Conservation (phyloP, 495 filamentous ascomycete species). For the Letharia lupina region DNA sequence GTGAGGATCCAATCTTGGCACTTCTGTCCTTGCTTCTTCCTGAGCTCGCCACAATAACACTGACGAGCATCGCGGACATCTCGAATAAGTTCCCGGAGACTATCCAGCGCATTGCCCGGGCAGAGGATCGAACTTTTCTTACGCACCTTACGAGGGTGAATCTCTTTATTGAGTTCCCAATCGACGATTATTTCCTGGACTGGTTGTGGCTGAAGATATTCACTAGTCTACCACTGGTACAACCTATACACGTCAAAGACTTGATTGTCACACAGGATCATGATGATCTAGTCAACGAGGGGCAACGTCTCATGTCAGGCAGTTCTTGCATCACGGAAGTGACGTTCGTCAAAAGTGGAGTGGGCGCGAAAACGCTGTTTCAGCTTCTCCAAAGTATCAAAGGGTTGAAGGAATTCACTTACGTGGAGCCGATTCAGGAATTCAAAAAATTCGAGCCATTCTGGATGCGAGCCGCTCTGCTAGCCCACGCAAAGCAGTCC, state of each 20-base stretch:
- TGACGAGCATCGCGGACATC: neutral
- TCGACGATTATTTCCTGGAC: neutral
- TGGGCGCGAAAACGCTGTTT: neutral
- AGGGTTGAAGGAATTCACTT: neutral
- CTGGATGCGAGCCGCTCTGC: neutral
- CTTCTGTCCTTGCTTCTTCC: neutral
- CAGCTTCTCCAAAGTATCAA: neutral
- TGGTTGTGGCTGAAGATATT: neutral
- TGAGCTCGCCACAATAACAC: neutral
- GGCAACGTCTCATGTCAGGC: neutral
- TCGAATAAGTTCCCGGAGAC: neutral
- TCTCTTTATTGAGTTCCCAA: neutral
- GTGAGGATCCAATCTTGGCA: neutral
- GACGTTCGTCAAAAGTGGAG: neutral
- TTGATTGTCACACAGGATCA: neutral
- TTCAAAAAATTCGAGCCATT: neutral
- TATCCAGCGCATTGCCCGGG: neutral
- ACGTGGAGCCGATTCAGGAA: neutral
- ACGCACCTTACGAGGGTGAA: neutral
- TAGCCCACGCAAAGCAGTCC: neutral
- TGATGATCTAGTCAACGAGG: too few species aligned
- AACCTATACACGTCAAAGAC: neutral
- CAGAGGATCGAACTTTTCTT: neutral
- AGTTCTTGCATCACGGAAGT: neutral
- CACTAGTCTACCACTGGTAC: neutral